A percentile compares a stretch with the other conserved stretches of the same genome.
Conservation (phyloP, 768 basidiomycete species). For the Tulasnella sp. region DNA sequence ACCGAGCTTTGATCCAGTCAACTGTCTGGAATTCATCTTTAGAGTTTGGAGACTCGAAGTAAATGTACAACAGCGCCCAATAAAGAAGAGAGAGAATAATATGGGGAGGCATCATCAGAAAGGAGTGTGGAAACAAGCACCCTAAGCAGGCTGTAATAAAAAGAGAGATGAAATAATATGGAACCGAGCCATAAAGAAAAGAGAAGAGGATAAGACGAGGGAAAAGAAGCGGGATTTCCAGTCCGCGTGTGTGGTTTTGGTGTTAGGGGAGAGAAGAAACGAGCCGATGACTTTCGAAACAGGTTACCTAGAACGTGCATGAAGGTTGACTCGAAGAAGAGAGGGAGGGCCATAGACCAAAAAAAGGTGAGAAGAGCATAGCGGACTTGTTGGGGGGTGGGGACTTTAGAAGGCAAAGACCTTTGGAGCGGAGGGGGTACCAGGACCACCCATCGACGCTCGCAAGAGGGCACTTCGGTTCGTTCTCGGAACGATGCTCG, state of each 20-base stretch:
- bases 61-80: too few relatives aligned
- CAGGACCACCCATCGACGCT: slow-evolving; percentile 22
- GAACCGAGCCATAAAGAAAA: background rate
- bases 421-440: slow-evolving; percentile 1
- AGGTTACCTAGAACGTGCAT: slow-evolving; percentile 12
- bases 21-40: too few relatives aligned
- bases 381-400: background rate
- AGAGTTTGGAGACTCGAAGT: too few relatives aligned
- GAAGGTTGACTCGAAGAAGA: background rate
- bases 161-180: too few relatives aligned
- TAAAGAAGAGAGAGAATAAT: background rate
- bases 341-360: background rate
- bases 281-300: background rate
- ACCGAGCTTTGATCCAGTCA: too few relatives aligned
- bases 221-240: background rate
- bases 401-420: slow-evolving; percentile 26
- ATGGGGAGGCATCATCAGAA: background rate
- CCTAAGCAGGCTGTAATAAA: background rate
- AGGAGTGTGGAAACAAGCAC: background rate
- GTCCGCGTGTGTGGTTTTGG: background rate
- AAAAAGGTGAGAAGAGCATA: background rate
- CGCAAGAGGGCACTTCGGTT: slow-evolving; percentile 68
- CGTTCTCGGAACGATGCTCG: slow-evolving; percentile 62
- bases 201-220: background rate
- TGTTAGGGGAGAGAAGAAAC: background rate